These are phyloP conservation scores for Paramyrothecium roridum DNA, from an alignment of 2,329 filamentous ascomycete species.

Conservation along the genomic window DNA sequence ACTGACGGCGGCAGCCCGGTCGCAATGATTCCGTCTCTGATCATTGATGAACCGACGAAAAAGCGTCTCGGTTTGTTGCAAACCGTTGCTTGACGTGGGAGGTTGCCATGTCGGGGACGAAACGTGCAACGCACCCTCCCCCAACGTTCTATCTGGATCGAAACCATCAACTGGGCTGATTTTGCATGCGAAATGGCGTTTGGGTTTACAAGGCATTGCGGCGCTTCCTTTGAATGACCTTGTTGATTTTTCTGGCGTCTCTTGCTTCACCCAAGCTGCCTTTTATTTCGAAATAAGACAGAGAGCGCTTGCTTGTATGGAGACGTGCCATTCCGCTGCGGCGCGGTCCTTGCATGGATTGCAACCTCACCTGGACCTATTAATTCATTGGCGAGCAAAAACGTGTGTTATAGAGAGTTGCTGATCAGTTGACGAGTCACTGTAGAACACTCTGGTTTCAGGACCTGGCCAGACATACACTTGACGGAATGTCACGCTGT, in stretches of 20 bases:
- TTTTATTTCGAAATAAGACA: no score
- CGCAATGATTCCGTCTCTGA: neutral
- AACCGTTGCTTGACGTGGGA: no score
- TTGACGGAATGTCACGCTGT: neutral
- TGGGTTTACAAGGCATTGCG: slow-evolving; percentile 5
- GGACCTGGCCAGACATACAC: neutral
- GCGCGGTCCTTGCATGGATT: no score
- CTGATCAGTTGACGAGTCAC: neutral
- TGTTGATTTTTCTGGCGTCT: neutral
- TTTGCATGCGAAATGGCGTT: slow-evolving; percentile 16
- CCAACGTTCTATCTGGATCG: neutral
- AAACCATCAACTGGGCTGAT: slow-evolving; percentile 1
- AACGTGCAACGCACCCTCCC: neutral
- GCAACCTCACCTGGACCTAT: no score
- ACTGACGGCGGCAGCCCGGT: slow-evolving; percentile 31
- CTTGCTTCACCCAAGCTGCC: neutral
- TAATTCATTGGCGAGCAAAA: neutral
- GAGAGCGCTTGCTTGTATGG: no score
- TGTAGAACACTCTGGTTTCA: neutral
- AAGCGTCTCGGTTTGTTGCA: neutral
- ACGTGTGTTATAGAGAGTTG: neutral
- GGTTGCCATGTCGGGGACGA: no score
- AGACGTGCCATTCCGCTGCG: no score
- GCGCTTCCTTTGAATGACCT: neutral
- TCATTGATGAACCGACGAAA: no score